Evolutionary conservation across 140 eudicot species (phyloP).

Genomic region (Flaveria floridana): DNA sequence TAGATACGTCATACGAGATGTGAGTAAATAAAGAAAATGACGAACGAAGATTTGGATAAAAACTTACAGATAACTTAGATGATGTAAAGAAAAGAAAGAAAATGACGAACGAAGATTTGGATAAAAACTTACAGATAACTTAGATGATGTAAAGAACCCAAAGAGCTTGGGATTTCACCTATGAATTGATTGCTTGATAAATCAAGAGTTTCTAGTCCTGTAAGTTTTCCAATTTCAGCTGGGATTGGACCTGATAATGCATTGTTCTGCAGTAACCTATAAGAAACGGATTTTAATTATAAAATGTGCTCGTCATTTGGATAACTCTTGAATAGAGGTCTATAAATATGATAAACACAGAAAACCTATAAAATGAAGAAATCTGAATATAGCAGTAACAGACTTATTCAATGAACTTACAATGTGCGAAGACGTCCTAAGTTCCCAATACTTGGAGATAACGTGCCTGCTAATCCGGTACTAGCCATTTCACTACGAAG

Average conservation of each 20-base stretch:
- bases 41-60: not conserved
- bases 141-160: slow-evolving; percentile 64
- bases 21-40: not conserved
- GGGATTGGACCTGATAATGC: slow-evolving; percentile 75
- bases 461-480: slow-evolving; percentile 71
- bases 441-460: slow-evolving; percentile 86
- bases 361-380: not conserved
- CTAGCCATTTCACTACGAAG: slow-evolving; percentile 86
- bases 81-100: slow-evolving; percentile 43
- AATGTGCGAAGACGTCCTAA: slow-evolving; percentile 73
- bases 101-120: not conserved
- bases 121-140: slow-evolving; percentile 73
- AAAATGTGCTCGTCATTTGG: not conserved
- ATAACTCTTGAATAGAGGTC: not conserved
- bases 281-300: not conserved
- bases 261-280: slow-evolving; percentile 82
- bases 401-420: slow-evolving; percentile 44
- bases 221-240: slow-evolving; percentile 75
- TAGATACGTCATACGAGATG: not conserved
- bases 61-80: slow-evolving; percentile 83
- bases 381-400: no score
- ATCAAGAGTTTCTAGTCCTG: slow-evolving; percentile 74
- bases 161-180: slow-evolving; percentile 82
- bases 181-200: slow-evolving; percentile 75
- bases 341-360: slow-evolving; percentile 13